phyloP scores from a whole-genome alignment of 345 rosid species.

The Mercurialis annua region DNA sequence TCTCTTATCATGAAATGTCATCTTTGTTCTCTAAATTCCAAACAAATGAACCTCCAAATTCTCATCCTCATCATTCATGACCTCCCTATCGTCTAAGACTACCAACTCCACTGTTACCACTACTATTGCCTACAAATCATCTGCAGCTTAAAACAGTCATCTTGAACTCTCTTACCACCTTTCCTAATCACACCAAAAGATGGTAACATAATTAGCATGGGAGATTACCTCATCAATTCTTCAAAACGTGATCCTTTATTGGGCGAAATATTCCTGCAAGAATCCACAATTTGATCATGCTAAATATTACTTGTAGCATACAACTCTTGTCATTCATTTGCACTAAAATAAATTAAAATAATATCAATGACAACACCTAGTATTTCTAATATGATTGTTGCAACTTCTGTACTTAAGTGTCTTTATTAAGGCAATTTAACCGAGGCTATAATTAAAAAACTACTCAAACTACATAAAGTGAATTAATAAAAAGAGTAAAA shows the following conservation, averaged over 20 bases:
- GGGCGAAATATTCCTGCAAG: slow-evolving; percentile 40
- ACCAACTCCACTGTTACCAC: not conserved
- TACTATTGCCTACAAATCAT: not conserved
- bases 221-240: slow-evolving; percentile 70
- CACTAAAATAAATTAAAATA: not conserved
- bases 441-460: too few relatives aligned
- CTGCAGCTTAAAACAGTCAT: not conserved
- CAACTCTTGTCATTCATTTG: too few relatives aligned
- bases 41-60: not conserved
- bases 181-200: not conserved
- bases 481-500: not conserved
- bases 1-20: not conserved
- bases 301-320: not conserved
- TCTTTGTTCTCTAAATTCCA: too few relatives aligned
- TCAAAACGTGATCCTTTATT: slow-evolving; percentile 45
- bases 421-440: not conserved
- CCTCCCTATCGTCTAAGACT: not conserved
- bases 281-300: slow-evolving; percentile 13
- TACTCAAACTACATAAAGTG: not conserved
- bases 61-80: not conserved
- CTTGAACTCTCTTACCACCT: not conserved
- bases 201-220: not conserved
- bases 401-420: not conserved
- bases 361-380: not conserved
- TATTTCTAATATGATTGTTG: not conserved